A percentile compares a stretch with the other conserved stretches of the same genome.
phyloP scores from a whole-genome alignment of 1,284 basidiomycete species.

The Apiotrichum brassicae region DNA sequence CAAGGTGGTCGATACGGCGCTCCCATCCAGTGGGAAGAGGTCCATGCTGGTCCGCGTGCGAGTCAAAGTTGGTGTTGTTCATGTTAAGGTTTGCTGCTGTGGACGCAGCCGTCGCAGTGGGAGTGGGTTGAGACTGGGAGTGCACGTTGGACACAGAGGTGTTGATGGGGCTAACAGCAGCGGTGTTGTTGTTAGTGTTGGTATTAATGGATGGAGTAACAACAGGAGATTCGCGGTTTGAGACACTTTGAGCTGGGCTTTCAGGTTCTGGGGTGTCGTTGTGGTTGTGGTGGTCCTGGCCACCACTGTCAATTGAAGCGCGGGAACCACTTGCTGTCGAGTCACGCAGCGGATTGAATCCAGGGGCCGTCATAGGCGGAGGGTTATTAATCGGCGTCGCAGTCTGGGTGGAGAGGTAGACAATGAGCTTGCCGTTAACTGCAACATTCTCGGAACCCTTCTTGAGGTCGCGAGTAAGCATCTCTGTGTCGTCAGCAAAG shows the following conservation, averaged over 20 bases:
- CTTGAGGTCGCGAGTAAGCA: conserved; percentile 72
- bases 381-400: conserved; percentile 67
- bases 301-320: too few species aligned
- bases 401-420: conserved; percentile 76
- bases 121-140: conserved; percentile 23
- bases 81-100: conserved; percentile 43
- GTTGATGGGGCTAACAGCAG: not conserved
- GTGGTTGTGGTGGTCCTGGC: too few species aligned
- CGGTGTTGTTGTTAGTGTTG: conserved; percentile 21
- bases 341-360: conserved; percentile 13
- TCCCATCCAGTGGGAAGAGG: conserved; percentile 91
- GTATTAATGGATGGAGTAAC: conserved; percentile 34
- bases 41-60: conserved; percentile 66
- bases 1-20: conserved; percentile 78
- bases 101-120: conserved; percentile 39
- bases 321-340: too few species aligned
- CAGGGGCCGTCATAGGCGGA: conserved; percentile 48
- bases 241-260: conserved; percentile 9
- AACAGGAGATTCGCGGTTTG: conserved; percentile 29
- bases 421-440: conserved; percentile 77
- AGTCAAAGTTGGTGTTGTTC: conserved; percentile 62
- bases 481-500: too few species aligned
- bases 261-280: conserved; percentile 16
- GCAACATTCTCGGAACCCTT: conserved; percentile 80
- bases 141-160: conserved; percentile 4